These are phyloP conservation scores for Stagonosporopsis chrysanthemi DNA, from an alignment of 2,329 filamentous ascomycete species.

Conservation along the genomic window DNA sequence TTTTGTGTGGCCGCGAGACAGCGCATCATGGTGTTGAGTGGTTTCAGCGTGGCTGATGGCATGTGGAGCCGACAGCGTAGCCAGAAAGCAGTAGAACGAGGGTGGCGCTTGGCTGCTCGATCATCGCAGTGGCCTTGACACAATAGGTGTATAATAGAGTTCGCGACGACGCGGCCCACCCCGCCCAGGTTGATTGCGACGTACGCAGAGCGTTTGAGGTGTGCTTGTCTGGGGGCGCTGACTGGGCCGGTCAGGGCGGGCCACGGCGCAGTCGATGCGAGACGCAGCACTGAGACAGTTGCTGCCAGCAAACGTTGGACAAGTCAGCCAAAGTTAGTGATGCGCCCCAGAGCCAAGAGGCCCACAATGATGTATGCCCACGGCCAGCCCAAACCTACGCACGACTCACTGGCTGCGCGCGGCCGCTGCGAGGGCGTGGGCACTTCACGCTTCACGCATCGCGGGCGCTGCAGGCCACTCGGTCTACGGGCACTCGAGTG, in stretches of 20 bases:
- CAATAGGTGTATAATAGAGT: background rate
- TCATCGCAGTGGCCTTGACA: slow-evolving; percentile 3
- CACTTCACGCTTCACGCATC: background rate
- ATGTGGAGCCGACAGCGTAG: slow-evolving; percentile 21
- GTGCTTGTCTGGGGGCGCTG: slow-evolving; percentile 18
- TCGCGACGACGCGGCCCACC: slow-evolving; percentile 16
- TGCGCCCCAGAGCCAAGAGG: slow-evolving; percentile 25
- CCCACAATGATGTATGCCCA: slow-evolving; percentile 32
- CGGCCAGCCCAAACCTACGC: slow-evolving; percentile 20
- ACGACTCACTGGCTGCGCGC: slow-evolving; percentile 13
- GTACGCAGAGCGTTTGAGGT: slow-evolving; percentile 16
- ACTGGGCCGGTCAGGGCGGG: slow-evolving; percentile 9
- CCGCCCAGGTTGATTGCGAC: slow-evolving; percentile 17
- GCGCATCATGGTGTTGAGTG: slow-evolving; percentile 42
- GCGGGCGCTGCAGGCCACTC: slow-evolving; percentile 14
- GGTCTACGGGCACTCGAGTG: slow-evolving; percentile 8
- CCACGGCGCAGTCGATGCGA: slow-evolving; percentile 16
- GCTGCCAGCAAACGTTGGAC: slow-evolving; percentile 32
- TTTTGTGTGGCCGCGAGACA: slow-evolving; percentile 15
- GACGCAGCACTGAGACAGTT: slow-evolving; percentile 33
- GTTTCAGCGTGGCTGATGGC: slow-evolving; percentile 38
- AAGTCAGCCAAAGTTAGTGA: slow-evolving; percentile 25
- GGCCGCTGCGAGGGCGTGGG: slow-evolving; percentile 1
- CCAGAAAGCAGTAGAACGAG: slow-evolving; percentile 19
- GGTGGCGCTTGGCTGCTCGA: slow-evolving; percentile 18